Base-by-base conservation (phyloP, 495 filamentous ascomycete species). In the Filosporella fistucella region DNA sequence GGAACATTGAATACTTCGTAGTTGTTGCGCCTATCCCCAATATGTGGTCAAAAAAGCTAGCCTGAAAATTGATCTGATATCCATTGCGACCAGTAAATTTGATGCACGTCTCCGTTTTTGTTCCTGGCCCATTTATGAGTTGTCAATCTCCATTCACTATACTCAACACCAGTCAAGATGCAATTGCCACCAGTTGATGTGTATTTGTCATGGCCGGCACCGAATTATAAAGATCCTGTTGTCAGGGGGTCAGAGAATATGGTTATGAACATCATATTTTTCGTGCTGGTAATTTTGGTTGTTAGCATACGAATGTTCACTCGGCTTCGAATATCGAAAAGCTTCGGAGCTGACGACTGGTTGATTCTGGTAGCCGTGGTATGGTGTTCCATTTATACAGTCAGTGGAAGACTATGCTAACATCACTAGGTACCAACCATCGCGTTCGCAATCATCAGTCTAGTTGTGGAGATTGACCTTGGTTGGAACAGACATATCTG, bases 401-500 rank as follows among this genome's bases (percentile, higher is more conserved):
- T 24, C 40, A 46, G 23, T 41, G 48, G 44, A 21, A 32, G n/a
- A 58, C 37, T 14, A 4, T 7, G 23, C 35, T 38, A 13, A 38
- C 16, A 8, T 5, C 3, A 4, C 4, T 10, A 53, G 37, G 9
- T 44, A 23, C 39, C 37, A 22, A 67, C 72, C 23, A 26, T 30
- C 9, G 71, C 66, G 22, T 74, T 74, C 59, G 66, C 61, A 1
- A 61, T 64, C 6, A 48, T 71, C 9, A 68, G 66, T 0, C 14
- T 74, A 2, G 59, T 68, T 18, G 63, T 63, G 0, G 66, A 70
- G 24, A 26, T 59, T 0, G 14, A 30, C 3, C 73, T 70, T 47
- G 75, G 75, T 18, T 78, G 75, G 76, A 68, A 76, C 44, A 63
- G 76, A 29, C 80, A 84, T 57, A 26, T 51, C 4, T 56, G 43